Evolutionary conservation across 305 asterid species (phyloP), one percentile per base, ranked within the genome.

Genomic region (Solanum hybrid): DNA sequence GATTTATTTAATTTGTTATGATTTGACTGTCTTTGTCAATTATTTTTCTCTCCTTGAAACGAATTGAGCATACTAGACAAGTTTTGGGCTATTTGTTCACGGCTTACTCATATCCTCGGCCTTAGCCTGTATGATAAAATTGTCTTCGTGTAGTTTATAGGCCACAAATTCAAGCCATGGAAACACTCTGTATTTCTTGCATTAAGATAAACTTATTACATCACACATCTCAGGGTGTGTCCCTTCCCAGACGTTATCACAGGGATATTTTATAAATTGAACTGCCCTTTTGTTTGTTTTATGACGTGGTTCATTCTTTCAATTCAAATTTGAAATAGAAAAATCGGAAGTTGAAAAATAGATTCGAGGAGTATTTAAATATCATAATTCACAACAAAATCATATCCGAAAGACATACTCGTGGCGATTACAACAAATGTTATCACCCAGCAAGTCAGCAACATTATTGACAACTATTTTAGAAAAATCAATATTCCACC

Each of bases 391-490:
- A 38, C 84, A 78, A 79, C 7, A 24, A 79, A 79, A 34, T 79
- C 84, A 79, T 10, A 34, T 34, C 10, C 29, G 6, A 79, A 34
- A 22, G 10, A 79, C 57, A 0, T 17, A 73, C 36, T 29, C 5
- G 3, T 76, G 4, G 84, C 2, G 14, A 3, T 37, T 24, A 37
- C 31, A 79, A 90, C 93, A 17, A 92, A 92, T 20, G 90, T 91
- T 17, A 91, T 89, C 89, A 89, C 61, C 93, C 90, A 93, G 91
- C 93, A 82, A 88, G 91, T 92, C 92, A 93, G 90, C 93, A 82
- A 90, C 92, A 45, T 90, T 91, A 72, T 93, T 92, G 32, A 79
- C 90, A 34, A 90, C 90, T 24, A 91, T 92, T 92, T 90, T 33
- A 78, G 91, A 89, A 86, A 75, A 92, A n/a, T 93, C 90, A 26